Evolutionary conservation across 345 rosid genomes (phyloP).

Genomic region (Carallia pectinifolia): DNA sequence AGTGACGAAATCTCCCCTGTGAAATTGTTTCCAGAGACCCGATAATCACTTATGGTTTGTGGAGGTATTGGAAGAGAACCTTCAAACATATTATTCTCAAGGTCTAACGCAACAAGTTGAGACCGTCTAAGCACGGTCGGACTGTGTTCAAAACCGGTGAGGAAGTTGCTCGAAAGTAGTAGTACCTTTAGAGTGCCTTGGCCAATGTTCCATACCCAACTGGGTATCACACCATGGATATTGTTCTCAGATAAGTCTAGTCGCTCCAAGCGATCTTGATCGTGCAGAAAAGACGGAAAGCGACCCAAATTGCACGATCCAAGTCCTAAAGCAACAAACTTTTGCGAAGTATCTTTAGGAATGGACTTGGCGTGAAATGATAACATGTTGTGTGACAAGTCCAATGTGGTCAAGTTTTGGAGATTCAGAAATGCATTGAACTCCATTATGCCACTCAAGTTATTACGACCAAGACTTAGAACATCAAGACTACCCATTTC

Average conservation of each 20-base stretch:
- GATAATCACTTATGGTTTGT: neutral
- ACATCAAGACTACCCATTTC: no score
- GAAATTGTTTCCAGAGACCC: neutral
- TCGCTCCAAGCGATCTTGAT: slow-evolving; percentile 3
- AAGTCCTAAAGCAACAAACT: neutral
- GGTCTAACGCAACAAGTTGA: neutral
- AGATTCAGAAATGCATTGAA: no score
- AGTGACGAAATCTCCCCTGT: slow-evolving; percentile 7
- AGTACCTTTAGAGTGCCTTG: slow-evolving; percentile 1
- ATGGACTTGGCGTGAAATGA: no score
- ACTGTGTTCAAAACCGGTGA: slow-evolving; percentile 3
- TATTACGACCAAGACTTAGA: no score
- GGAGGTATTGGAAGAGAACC: slow-evolving; percentile 11
- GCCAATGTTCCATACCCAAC: slow-evolving; percentile 15
- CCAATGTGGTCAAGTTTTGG: no score
- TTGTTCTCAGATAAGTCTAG: slow-evolving; percentile 20
- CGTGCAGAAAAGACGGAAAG: slow-evolving; percentile 20
- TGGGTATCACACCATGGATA: slow-evolving; percentile 22
- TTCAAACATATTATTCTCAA: slow-evolving; percentile 6
- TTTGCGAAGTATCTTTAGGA: no score
- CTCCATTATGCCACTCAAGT: no score
- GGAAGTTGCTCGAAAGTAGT: slow-evolving; percentile 10
- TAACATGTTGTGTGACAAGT: no score
- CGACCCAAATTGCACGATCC: slow-evolving; percentile 21
- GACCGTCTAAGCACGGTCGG: neutral